These are phyloP conservation scores for Melanopsichium pennsylvanicum DNA, from an alignment of 1,284 basidiomycete genomes.

Conservation along the genomic window DNA sequence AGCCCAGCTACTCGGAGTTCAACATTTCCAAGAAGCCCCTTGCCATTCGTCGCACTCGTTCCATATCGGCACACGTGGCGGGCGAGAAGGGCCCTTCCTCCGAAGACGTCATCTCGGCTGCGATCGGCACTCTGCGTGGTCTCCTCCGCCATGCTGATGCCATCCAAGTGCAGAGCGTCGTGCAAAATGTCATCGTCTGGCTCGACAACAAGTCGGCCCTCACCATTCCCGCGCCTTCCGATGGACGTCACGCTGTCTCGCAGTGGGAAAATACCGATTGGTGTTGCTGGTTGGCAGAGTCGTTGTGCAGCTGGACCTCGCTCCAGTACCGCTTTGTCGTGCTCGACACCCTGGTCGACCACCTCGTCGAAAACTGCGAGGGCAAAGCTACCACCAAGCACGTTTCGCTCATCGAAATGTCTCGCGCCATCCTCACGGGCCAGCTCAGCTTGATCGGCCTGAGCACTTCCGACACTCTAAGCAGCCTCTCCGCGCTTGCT, in stretches of 20 bases:
- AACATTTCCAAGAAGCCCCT: conserved; percentile 77
- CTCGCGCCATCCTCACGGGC: conserved; percentile 80
- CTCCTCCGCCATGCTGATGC: conserved; percentile 81
- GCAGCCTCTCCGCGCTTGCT: conserved; percentile 72
- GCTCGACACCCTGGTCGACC: conserved; percentile 83
- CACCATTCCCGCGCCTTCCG: conserved; percentile 14
- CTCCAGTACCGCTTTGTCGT: conserved; percentile 92
- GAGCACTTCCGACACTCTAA: conserved; percentile 86
- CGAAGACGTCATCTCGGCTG: conserved; percentile 77
- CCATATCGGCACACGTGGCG: conserved; percentile 83
- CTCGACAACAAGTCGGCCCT: conserved; percentile 50
- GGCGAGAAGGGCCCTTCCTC: conserved; percentile 84
- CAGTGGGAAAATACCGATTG: conserved; percentile 79
- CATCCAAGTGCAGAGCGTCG: conserved; percentile 74
- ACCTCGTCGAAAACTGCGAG: conserved; percentile 77
- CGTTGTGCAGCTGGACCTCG: conserved; percentile 81
- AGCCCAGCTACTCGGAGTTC: conserved; percentile 74
- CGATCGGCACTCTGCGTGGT: conserved; percentile 77
- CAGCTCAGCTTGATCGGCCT: conserved; percentile 85
- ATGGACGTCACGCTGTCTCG: conserved; percentile 23
- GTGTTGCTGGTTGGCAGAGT: conserved; percentile 82
- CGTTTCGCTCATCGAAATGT: conserved; percentile 79
- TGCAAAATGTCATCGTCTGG: conserved; percentile 73
- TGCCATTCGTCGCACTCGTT: conserved; percentile 80
- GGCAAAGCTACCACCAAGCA: conserved; percentile 72